Conservation (phyloP, 768 basidiomycete genomes). For the Gloeophyllum trabeum region DNA sequence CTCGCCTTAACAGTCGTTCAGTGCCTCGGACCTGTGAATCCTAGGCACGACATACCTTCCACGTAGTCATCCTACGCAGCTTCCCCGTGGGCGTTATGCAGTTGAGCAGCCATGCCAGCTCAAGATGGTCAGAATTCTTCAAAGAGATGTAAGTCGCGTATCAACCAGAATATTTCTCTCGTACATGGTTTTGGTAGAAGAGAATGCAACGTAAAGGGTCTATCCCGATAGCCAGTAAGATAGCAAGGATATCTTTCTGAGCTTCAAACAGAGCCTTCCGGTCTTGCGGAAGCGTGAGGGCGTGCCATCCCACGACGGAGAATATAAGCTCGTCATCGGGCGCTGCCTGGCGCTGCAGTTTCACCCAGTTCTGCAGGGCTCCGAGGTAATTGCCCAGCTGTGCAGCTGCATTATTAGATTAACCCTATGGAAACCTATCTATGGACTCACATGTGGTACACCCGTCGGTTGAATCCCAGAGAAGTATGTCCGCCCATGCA, state of each 20-base stretch:
- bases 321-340: conserved; percentile 62
- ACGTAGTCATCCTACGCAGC: conserved; percentile 87
- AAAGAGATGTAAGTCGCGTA: neutral
- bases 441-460: conserved; percentile 65
- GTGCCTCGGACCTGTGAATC: conserved; percentile 1
- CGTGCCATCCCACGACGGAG: conserved; percentile 91
- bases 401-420: no score
- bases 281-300: conserved; percentile 85
- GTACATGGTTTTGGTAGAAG: conserved; percentile 86
- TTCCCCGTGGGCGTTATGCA: conserved; percentile 79
- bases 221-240: conserved; percentile 76
- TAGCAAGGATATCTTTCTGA: conserved; percentile 69
- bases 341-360: conserved; percentile 50
- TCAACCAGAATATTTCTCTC: conserved; percentile 12
- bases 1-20: conserved; percentile 41
- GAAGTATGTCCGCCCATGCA: no score
- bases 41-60: conserved; percentile 55
- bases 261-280: conserved; percentile 50
- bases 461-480: conserved; percentile 94
- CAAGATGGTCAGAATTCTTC: conserved; percentile 76
- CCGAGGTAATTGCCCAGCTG: conserved; percentile 94
- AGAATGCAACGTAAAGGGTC: conserved; percentile 64
- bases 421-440: no score
- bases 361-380: conserved; percentile 83
- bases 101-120: conserved; percentile 83